These are phyloP conservation scores for Beta vulgaris DNA, from an alignment of 148 eudicot genomes.

Conservation along the genomic window DNA sequence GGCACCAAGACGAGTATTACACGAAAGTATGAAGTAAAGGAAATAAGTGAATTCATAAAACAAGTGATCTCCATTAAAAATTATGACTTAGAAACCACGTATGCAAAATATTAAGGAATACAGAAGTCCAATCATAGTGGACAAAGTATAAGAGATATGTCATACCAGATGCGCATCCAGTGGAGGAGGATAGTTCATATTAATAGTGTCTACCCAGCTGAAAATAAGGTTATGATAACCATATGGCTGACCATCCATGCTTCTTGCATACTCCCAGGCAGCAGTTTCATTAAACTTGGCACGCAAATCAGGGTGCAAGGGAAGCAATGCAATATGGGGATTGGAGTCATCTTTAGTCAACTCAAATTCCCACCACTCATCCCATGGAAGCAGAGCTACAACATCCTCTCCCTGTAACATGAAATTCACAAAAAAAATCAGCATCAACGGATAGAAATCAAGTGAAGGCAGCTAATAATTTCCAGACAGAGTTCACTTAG, in stretches of 20 bases:
- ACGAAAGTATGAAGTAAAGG: neutral
- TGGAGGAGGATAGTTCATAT: constrained; percentile 82
- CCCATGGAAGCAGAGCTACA: constrained; percentile 89
- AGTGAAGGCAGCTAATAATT: neutral
- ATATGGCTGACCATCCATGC: constrained; percentile 82
- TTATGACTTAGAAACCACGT: neutral
- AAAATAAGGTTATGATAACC: constrained; percentile 92
- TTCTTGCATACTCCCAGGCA: constrained; percentile 93
- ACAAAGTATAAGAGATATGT: neutral
- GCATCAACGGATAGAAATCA: neutral
- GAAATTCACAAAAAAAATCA: constrained; percentile 13
- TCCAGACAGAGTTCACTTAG: neutral
- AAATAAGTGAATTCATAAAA: neutral
- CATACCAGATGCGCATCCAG: constrained; percentile 88
- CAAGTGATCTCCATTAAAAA: neutral
- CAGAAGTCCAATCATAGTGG: neutral
- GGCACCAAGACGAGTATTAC: neutral
- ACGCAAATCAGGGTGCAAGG: constrained; percentile 75
- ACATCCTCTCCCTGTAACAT: constrained; percentile 75
- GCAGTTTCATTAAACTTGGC: constrained; percentile 83
- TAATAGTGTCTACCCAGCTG: constrained; percentile 96
- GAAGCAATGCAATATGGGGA: constrained; percentile 93
- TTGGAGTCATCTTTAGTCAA: constrained; percentile 66
- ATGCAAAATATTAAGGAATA: neutral
- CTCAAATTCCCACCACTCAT: constrained; percentile 96